Evolutionary conservation across 352 stramenopile species (phyloP).

Genomic region (Aphanomyces stellatus): DNA sequence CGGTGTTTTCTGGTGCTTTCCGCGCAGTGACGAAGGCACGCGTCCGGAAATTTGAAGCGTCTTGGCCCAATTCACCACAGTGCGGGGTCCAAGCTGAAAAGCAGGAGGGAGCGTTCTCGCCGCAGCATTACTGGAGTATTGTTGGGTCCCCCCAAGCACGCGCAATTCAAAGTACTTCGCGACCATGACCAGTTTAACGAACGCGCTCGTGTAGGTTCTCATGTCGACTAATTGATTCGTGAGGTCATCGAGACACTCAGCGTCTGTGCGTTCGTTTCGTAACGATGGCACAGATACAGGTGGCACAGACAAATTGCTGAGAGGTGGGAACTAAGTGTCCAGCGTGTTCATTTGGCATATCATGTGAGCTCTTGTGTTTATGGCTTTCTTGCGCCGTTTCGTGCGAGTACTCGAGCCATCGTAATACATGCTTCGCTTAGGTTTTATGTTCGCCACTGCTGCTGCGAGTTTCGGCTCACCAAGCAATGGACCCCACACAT

Average conservation of each 20-base stretch:
- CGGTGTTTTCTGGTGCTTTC: neutral
- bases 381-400: neutral
- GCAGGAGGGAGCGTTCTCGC: neutral
- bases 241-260: neutral
- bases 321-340: neutral
- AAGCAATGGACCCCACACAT: neutral
- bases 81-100: neutral
- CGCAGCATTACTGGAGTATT: neutral
- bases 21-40: neutral
- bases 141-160: neutral
- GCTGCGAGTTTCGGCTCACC: neutral
- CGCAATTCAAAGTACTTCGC: neutral
- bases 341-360: neutral
- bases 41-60: neutral
- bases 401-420: neutral
- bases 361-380: neutral
- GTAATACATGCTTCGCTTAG: neutral
- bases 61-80: neutral
- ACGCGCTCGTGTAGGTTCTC: neutral
- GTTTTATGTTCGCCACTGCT: neutral
- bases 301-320: neutral
- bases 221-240: neutral
- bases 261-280: neutral
- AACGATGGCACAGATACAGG: neutral
- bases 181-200: neutral